Percentiles rank a stretch among this genome's conserved stretches.
phyloP scores from a whole-genome alignment of 2,329 filamentous ascomycete species.

The Hypoxylon sp. region DNA sequence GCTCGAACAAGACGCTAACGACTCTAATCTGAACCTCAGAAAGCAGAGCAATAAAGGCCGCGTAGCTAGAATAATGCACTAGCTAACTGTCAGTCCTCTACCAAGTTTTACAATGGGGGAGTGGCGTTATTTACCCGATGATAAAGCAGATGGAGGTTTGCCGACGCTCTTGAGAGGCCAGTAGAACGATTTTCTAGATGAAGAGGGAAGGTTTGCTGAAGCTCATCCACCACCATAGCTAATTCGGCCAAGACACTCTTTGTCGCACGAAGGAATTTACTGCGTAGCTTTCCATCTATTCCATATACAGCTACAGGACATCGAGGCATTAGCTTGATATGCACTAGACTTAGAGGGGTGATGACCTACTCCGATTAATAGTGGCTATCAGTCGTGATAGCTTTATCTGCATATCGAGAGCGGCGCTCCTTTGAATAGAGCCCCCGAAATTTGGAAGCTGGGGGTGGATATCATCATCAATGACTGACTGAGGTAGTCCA shows the following conservation, averaged over 20 bases:
- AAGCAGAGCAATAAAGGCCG: neutral
- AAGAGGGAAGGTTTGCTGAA: conserved; percentile 3
- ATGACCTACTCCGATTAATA: neutral
- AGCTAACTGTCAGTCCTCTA: too few species aligned
- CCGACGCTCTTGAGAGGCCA: neutral
- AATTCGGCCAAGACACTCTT: neutral
- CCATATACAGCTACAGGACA: neutral
- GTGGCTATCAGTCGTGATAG: neutral
- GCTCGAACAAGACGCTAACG: neutral
- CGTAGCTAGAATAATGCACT: conserved; percentile 2
- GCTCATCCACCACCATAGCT: neutral
- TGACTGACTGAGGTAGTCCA: neutral
- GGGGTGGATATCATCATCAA: neutral
- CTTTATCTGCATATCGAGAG: conserved; percentile 2
- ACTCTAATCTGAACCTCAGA: neutral
- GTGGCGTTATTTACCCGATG: conserved; percentile 3
- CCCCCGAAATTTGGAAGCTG: conserved; percentile 1
- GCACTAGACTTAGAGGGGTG: neutral
- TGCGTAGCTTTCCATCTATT: neutral
- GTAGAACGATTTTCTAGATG: neutral
- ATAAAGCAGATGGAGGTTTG: conserved; percentile 5
- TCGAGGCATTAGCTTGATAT: neutral
- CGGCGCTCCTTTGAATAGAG: neutral
- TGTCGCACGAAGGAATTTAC: neutral
- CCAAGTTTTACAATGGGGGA: too few species aligned